These are phyloP conservation scores for Herpotrichia juniperi DNA, from an alignment of 2,329 filamentous ascomycete genomes.

Conservation along the genomic window DNA sequence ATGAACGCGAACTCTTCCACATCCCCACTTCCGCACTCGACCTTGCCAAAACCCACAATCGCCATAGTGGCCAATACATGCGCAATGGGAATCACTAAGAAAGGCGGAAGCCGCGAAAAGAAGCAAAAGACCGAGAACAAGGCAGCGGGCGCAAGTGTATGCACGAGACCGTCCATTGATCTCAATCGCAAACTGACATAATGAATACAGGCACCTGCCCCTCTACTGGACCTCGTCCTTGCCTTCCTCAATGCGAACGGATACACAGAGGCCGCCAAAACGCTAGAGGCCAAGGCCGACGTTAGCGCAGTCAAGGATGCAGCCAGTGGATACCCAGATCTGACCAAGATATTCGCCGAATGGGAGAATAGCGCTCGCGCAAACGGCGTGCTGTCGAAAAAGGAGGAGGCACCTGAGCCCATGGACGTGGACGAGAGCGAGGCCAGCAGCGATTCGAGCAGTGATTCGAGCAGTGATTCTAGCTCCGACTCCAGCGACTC, in stretches of 20 bases:
- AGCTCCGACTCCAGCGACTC: slow-evolving; percentile 23
- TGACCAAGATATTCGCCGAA: slow-evolving; percentile 30
- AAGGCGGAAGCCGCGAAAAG: not conserved
- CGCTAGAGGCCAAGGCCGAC: slow-evolving; percentile 25
- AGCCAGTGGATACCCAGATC: slow-evolving; percentile 21
- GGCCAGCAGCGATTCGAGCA: slow-evolving; percentile 28
- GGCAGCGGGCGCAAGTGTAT: not conserved
- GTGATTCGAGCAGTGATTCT: slow-evolving; percentile 25
- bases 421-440: slow-evolving; percentile 39
- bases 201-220: slow-evolving; percentile 21
- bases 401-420: slow-evolving; percentile 26
- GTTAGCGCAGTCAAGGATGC: slow-evolving; percentile 7
- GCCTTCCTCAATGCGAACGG: slow-evolving; percentile 42
- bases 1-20: too few species aligned
- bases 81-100: slow-evolving; percentile 5
- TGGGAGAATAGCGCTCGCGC: slow-evolving; percentile 31
- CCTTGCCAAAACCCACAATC: not conserved
- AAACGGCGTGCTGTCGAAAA: slow-evolving; percentile 6
- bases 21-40: not conserved
- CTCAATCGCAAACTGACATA: slow-evolving; percentile 5
- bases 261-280: slow-evolving; percentile 35
- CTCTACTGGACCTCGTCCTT: slow-evolving; percentile 40
- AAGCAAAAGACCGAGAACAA: slow-evolving; percentile 2
- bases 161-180: slow-evolving; percentile 5
- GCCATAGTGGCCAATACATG: not conserved